Percentiles rank a stretch among this genome's conserved stretches.
phyloP scores from a whole-genome alignment of 495 filamentous ascomycete species.

The Aspergillus ostianus region DNA sequence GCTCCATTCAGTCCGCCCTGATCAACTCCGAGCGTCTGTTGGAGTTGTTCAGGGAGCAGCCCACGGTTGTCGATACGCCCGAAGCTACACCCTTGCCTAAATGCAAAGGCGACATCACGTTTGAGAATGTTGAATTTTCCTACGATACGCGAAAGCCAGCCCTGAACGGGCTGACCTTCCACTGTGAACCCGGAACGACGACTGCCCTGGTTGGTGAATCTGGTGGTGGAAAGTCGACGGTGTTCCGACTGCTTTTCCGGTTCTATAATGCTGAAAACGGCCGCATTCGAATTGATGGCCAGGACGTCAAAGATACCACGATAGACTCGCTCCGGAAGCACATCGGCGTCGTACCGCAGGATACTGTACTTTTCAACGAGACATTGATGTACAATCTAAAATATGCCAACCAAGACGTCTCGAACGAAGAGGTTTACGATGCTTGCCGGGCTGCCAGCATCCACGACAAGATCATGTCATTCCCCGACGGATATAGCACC shows the following conservation, averaged over 20 bases:
- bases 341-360: constrained; percentile 96
- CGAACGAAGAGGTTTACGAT: constrained; percentile 83
- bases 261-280: constrained; percentile 85
- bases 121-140: constrained; percentile 83
- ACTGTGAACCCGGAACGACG: constrained; percentile 82
- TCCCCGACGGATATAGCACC: constrained; percentile 89
- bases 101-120: constrained; percentile 80
- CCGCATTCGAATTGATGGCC: constrained; percentile 76
- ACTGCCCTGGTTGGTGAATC: constrained; percentile 96
- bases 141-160: constrained; percentile 90
- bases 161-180: constrained; percentile 75
- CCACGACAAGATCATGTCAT: constrained; percentile 90
- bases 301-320: constrained; percentile 79
- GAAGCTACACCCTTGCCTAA: constrained; percentile 50
- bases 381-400: constrained; percentile 94
- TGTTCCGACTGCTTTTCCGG: constrained; percentile 93
- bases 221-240: constrained; percentile 93
- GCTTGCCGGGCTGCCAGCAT: constrained; percentile 91
- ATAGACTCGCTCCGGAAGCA: constrained; percentile 89
- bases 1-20: constrained; percentile 92
- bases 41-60: constrained; percentile 92
- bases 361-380: constrained; percentile 96
- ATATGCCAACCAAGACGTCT: constrained; percentile 84
- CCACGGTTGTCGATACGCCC: constrained; percentile 77
- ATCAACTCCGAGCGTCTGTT: constrained; percentile 95